These are phyloP conservation scores for Lecanicillium sp. DNA, from an alignment of 2,329 filamentous ascomycete species.

Conservation along the genomic window DNA sequence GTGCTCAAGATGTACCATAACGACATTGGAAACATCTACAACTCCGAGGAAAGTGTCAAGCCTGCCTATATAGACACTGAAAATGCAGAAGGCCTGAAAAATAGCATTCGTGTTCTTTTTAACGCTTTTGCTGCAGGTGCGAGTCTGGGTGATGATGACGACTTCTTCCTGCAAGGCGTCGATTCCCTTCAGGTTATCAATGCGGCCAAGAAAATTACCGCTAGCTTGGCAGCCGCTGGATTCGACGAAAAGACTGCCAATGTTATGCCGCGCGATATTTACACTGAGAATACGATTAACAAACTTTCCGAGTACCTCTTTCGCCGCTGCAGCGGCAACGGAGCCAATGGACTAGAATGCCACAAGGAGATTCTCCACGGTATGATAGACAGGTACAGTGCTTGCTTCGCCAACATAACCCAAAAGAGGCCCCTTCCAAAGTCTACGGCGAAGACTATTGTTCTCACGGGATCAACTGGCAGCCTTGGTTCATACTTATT, in stretches of 20 bases:
- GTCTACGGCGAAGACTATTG: constrained; percentile 47
- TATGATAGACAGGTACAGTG: constrained; percentile 22
- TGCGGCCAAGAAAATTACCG: constrained; percentile 17
- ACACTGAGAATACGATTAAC: constrained; percentile 24
- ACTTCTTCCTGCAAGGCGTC: constrained; percentile 34
- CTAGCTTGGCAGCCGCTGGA: constrained; percentile 18
- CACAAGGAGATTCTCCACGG: constrained; percentile 14
- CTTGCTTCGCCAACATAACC: background rate
- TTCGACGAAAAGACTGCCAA: constrained; percentile 11
- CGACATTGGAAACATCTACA: constrained; percentile 39
- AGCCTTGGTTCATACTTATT: constrained; percentile 76
- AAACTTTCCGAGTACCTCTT: constrained; percentile 21
- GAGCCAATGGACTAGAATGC: constrained; percentile 7
- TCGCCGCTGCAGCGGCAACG: background rate
- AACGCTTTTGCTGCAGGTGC: constrained; percentile 15
- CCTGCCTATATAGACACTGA: constrained; percentile 17
- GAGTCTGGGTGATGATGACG: constrained; percentile 21
- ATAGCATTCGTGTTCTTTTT: constrained; percentile 22
- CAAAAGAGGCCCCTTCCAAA: background rate
- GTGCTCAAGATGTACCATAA: constrained; percentile 36
- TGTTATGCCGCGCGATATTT: constrained; percentile 23
- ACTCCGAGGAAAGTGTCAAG: constrained; percentile 18
- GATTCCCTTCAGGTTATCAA: constrained; percentile 35
- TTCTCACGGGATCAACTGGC: constrained; percentile 82
- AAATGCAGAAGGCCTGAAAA: constrained; percentile 19